Base-by-base conservation (phyloP, 2,329 filamentous ascomycete genomes). In the Clathrospora elynae region DNA sequence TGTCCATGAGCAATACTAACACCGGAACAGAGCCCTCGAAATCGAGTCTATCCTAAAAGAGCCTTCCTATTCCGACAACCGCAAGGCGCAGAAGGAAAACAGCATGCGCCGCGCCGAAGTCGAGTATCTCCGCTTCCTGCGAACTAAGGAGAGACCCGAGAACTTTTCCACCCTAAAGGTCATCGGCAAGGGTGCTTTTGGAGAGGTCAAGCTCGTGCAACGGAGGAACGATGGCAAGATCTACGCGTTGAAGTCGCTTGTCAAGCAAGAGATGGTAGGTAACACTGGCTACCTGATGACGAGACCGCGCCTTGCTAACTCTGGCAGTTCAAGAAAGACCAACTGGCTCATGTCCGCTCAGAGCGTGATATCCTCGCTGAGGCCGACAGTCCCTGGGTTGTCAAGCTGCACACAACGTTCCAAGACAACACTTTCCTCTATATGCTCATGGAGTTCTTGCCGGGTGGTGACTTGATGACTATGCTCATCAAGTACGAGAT, bases 401-500 rank as follows among this genome's bases (percentile, higher is more conserved):
- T 99, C 62, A 99, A 96, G 79, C 84, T 99, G 51, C 95, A 89
- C 76, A 96, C 93, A 9, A 97, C 93, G 1, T 99, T 99, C 78
- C 93, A 99, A 73, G 93, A 99, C 69, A 81, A 82, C 31, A 92
- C 93, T 56, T 99, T 96, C 75, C 78, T 99, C 23, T 99, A 99
- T 77, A 93, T 99, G 86, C 79, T 99, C 49, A 99, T 99, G 93
- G 93, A 99, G 74, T 99, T 97, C 74, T 81, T 99, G 71, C 93
- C 93, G 6, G 93, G 93, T 71, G 93, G 93, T 71, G 93, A 99
- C 75, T 73, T 99, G 70, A 99, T 99, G 93, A 99, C 93, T 3
- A 99, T 99, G 93, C 79, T 99, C 59, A 99, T 99, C 77, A 99
- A 97, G 79, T 99, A 99, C 67, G 93, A 99, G 71, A 96, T 99